Evolutionary conservation across 306 rosid genomes (phyloP).

Genomic region (Lagenaria siceraria): DNA sequence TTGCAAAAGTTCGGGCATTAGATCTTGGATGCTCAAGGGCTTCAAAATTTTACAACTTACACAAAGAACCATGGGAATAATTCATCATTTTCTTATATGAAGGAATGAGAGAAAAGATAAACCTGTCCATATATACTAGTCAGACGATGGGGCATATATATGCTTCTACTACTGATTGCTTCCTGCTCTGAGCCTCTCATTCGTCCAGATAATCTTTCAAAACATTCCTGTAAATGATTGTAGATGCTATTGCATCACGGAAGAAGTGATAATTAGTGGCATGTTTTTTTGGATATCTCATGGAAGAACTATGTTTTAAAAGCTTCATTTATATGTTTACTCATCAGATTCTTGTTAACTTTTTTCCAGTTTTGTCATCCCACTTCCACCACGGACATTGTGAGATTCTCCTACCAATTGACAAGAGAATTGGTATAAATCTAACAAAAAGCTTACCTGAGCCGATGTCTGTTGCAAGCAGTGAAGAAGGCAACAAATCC

Average conservation of each 20-base stretch:
- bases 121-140: slow-evolving; percentile 22
- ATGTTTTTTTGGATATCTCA: not conserved
- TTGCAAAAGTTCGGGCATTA: not conserved
- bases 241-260: slow-evolving; percentile 53
- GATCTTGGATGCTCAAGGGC: not conserved
- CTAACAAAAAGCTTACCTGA: slow-evolving; percentile 40
- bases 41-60: too few relatives aligned
- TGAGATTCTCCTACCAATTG: not conserved
- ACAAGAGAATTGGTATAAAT: not conserved
- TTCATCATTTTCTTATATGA: not conserved
- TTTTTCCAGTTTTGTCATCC: not conserved
- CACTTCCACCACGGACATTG: not conserved
- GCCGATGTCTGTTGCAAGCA: slow-evolving; percentile 95
- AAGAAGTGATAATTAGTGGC: not conserved
- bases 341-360: not conserved
- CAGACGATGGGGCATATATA: slow-evolving; percentile 9
- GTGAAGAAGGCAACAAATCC: slow-evolving; percentile 80
- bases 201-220: slow-evolving; percentile 28
- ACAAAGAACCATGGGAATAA: not conserved
- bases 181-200: slow-evolving; percentile 30
- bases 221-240: slow-evolving; percentile 54
- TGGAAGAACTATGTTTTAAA: not conserved
- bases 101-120: not conserved
- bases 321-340: not conserved
- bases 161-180: slow-evolving; percentile 15